A percentile compares a stretch with the other conserved stretches of the same genome.
Evolutionary conservation across 1,284 basidiomycete genomes (phyloP).

Genomic region (Vanrija sp.): DNA sequence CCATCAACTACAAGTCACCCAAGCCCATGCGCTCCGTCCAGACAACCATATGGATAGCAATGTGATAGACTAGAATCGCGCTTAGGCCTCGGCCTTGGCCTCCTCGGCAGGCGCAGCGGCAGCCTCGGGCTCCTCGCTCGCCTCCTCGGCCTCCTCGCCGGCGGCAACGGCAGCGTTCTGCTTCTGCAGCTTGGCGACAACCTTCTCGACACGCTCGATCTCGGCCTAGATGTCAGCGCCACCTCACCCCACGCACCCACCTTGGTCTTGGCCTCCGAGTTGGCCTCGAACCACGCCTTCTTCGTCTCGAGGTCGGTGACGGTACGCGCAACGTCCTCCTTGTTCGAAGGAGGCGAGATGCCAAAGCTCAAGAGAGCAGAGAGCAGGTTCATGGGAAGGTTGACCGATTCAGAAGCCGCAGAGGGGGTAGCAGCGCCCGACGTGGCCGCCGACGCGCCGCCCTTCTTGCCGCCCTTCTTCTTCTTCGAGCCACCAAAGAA

Average conservation of each 20-base stretch:
- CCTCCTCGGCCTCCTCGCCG: constrained; percentile 3
- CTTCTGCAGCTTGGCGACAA: constrained; percentile 53
- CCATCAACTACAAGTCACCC: no score
- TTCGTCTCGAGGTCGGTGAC: constrained; percentile 90
- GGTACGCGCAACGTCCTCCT: constrained; percentile 73
- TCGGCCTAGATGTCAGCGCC: constrained; percentile 62
- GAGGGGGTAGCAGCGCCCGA: constrained; percentile 27
- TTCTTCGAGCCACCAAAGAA: constrained; percentile 66
- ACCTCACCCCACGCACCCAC: constrained; percentile 46
- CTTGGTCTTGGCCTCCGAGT: constrained; percentile 54
- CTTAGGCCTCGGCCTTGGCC: background rate
- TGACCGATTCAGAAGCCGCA: constrained; percentile 55
- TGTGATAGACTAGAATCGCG: background rate
- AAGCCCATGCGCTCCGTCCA: no score
- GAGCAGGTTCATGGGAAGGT: constrained; percentile 80
- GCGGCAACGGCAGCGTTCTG: constrained; percentile 37
- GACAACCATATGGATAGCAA: no score
- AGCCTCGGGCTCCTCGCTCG: background rate
- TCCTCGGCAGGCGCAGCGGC: background rate
- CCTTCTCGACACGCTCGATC: constrained; percentile 63
- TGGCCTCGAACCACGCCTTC: constrained; percentile 84
- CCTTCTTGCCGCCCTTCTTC: constrained; percentile 68
- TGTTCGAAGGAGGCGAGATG: constrained; percentile 80
- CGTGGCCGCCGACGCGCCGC: constrained; percentile 28
- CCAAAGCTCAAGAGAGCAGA: constrained; percentile 81